Base-by-base conservation (phyloP, 139 green algal genomes). In the Ostreobium quekettii region DNA sequence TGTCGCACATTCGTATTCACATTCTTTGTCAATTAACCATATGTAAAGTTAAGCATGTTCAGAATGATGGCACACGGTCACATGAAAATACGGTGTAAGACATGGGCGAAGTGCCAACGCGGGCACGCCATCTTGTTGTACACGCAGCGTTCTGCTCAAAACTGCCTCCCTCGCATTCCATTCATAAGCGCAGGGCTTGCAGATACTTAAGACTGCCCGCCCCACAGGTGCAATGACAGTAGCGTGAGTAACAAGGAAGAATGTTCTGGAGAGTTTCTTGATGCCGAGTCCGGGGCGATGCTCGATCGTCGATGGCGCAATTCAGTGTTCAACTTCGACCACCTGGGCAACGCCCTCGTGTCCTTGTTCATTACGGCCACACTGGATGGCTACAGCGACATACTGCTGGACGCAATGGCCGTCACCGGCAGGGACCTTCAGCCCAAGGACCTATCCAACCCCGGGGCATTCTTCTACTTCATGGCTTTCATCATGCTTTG, bases 281-380 rank as follows among this genome's bases (percentile, higher is more conserved):
- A 48, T 61, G 11, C 29, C 24, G 64, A 62, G 24, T 22, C 22
- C 15, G 48, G 64, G 11, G 64, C 47, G 46, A 24, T 71, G 5
- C 38, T 48, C 30, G 60, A 28, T 11, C 71, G 79, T 0, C 38
- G 57, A 7, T 92, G 86, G 88, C 39, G 31, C 32, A 89, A 87
- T 47, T 38, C 48, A 1, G 66, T 64, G 7, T 72, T 79, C 62
- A 90, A 92, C 72, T 96, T 93, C 74, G 89, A 94, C 76, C 85
- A 96, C 68, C 64, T 91, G 4, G 71, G 78, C 36, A 82, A 79
- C 7, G 79, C 85, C 2, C 71, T 95, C 31, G 26, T 91, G 36
- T 76, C 70, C 4, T 69, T 90, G 30, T 91, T 95, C 61, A 70
- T 90, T 4, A 80, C 83, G 1, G 74, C 81, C 29, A 92, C 83